A percentile compares a stretch with the other conserved stretches of the same genome.
Conservation (phyloP, 805 yeast species). For the Hanseniaspora osmophila region DNA sequence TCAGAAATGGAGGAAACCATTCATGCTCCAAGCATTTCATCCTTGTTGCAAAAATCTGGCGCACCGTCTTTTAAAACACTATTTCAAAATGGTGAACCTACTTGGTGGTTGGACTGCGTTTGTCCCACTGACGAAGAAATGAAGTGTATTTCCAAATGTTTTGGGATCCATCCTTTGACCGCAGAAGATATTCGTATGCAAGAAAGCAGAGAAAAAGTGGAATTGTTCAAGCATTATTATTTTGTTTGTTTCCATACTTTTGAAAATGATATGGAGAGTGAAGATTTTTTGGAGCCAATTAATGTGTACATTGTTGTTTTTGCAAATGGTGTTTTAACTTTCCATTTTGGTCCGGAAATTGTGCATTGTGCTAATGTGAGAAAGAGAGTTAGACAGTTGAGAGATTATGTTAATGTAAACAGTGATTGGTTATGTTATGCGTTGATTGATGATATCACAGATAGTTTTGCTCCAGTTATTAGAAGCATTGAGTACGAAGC, state of each 20-base stretch:
- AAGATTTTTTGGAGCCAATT: conserved; percentile 48
- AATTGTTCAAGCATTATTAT: conserved; percentile 78
- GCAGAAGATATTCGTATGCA: conserved; percentile 89
- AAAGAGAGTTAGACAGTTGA: conserved; percentile 73
- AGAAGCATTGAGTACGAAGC: conserved; percentile 90
- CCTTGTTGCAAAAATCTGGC: conserved; percentile 39
- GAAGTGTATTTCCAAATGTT: conserved; percentile 79
- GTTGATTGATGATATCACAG: conserved; percentile 89
- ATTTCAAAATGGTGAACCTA: conserved; percentile 56
- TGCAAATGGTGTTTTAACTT: conserved; percentile 78
- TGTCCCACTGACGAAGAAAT: conserved; percentile 94
- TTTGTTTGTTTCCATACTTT: conserved; percentile 80
- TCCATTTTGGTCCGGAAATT: conserved; percentile 79
- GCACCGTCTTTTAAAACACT: conserved; percentile 54
- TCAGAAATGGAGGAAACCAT: conserved; percentile 75
- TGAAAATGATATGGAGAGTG: conserved; percentile 62
- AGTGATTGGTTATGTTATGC: conserved; percentile 98
- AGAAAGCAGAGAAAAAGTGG: conserved; percentile 91
- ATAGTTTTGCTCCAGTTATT: conserved; percentile 93
- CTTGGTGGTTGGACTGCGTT: conserved; percentile 93
- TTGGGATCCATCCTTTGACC: conserved; percentile 91
- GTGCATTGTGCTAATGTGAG: conserved; percentile 95
- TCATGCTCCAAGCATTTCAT: conserved; percentile 78
- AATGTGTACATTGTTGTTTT: conserved; percentile 89
- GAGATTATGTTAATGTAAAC: conserved; percentile 78